Base-by-base conservation (phyloP, 345 rosid genomes). In the Euphorbia lathyris region DNA sequence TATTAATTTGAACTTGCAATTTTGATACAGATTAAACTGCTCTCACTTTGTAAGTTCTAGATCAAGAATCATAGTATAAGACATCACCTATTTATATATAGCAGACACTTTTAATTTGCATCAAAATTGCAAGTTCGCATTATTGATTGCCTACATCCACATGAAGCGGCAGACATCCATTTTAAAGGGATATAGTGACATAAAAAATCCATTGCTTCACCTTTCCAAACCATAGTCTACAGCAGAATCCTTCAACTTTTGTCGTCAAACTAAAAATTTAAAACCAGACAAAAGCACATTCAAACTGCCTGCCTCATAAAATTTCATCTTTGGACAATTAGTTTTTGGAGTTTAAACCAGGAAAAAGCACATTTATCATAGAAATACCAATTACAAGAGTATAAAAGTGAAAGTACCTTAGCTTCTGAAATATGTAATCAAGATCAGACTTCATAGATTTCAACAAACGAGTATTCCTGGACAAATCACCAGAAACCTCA, bases 391-490 rank as follows among this genome's bases (percentile, higher is more conserved):
- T 1, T 51, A 19, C n/a, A n/a, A n/a, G 11, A 26, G 56, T 51
- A 22, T 12, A 5, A 62, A 38, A 38, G 9, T 4, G 3, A 42
- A 16, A 19, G 40, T 76, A 95, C 99, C 99, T 87, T 52, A 95
- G 87, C 82, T 90, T 92, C 70, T 79, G 92, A 76, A 95, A 95
- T 58, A 95, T 83, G 84, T 88, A 90, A 78, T 95, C 97, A 1
- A 95, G 98, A 71, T 92, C 97, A 0, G 90, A 67, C 77, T 95
- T 95, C 90, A 92, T 87, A 17, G 94, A 88, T 76, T 76, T 92
- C 42, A 95, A 60, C 61, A 86, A 73, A 40, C 85, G 93, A 0
- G 94, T 87, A 74, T 86, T 87, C 74, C 77, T 90, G 1, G 90
- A 65, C 71, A 90, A 86, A 48, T 92, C 97, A 59, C 79, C 57